Evolutionary conservation across 2,329 filamentous ascomycete species (phyloP).

Genomic region (Aspergillus uvarum): DNA sequence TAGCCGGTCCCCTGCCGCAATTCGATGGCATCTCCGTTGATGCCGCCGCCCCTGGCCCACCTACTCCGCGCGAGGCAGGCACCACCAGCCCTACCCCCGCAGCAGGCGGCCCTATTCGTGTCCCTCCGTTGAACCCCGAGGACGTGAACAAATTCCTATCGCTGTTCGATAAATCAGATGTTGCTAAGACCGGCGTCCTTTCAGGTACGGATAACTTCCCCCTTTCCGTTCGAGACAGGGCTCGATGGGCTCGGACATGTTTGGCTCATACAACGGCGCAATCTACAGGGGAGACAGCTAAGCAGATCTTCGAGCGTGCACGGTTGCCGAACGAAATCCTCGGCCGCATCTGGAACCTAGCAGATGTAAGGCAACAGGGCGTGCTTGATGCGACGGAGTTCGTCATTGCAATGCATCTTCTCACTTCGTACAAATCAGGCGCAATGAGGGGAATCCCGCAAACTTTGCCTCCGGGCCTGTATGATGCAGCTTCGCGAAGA

Average conservation of each 20-base stretch:
- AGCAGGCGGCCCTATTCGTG: constrained; percentile 68
- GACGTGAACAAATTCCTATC: constrained; percentile 85
- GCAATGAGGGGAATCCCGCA: constrained; percentile 75
- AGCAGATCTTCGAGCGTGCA: constrained; percentile 92
- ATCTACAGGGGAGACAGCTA: constrained; percentile 71
- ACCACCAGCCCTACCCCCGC: constrained; percentile 46
- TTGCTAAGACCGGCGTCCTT: constrained; percentile 68
- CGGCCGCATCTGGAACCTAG: constrained; percentile 93
- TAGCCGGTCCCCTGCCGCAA: constrained; percentile 78
- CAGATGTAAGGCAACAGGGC: constrained; percentile 90
- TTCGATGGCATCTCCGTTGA: constrained; percentile 73
- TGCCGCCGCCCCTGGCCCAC: constrained; percentile 46
- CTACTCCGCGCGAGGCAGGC: constrained; percentile 52
- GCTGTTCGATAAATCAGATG: constrained; percentile 87
- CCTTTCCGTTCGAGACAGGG: neutral
- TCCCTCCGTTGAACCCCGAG: constrained; percentile 82
- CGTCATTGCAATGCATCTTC: constrained; percentile 95
- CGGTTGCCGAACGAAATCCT: constrained; percentile 84
- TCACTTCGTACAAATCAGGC: constrained; percentile 87
- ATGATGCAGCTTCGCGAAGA: constrained; percentile 82
- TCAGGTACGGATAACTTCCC: constrained; percentile 52
- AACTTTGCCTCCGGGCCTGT: constrained; percentile 78
- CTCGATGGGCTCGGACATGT: neutral
- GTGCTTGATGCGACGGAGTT: constrained; percentile 86
- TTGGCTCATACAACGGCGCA: neutral